These are phyloP conservation scores for Magnaporthiopsis rhizophila DNA, from an alignment of 2,329 filamentous ascomycete genomes.

Conservation along the genomic window DNA sequence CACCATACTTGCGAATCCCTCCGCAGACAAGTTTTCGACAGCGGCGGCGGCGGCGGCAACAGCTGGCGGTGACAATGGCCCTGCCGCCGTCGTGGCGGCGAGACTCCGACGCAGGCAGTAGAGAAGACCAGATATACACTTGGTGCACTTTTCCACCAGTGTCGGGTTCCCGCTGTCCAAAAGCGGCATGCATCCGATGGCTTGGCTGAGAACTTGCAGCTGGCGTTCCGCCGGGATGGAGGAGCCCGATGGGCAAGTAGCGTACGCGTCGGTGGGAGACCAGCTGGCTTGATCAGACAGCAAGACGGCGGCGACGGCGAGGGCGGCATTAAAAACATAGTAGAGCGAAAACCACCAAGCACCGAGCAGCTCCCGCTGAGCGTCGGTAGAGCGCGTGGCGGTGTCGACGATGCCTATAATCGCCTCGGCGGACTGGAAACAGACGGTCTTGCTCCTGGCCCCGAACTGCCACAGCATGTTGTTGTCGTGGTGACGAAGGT, in stretches of 20 bases:
- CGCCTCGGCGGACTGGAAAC: slow-evolving; percentile 17
- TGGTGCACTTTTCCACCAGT: slow-evolving; percentile 1
- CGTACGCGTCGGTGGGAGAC: neutral
- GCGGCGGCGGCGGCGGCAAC: no score
- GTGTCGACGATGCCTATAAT: slow-evolving; percentile 16
- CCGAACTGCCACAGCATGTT: slow-evolving; percentile 14
- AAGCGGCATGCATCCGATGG: slow-evolving; percentile 1
- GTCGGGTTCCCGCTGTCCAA: slow-evolving; percentile 1
- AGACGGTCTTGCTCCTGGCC: slow-evolving; percentile 15
- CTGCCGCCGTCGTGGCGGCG: no score
- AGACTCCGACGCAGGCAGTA: no score
- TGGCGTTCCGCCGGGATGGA: neutral
- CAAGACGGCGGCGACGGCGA: slow-evolving; percentile 10
- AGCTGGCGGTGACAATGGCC: no score
- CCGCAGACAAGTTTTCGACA: no score
- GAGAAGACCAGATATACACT: neutral
- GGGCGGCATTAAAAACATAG: slow-evolving; percentile 18
- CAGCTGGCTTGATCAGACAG: neutral
- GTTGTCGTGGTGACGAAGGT: slow-evolving; percentile 1
- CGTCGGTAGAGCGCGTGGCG: slow-evolving; percentile 12
- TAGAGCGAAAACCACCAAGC: slow-evolving; percentile 26
- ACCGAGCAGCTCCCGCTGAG: slow-evolving; percentile 16
- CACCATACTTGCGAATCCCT: no score
- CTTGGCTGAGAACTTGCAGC: neutral
- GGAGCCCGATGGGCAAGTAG: neutral